Percentiles rank a stretch among this genome's conserved stretches.
phyloP scores from a whole-genome alignment of 805 yeast species.

The Cyberlindnera euphorbiae region DNA sequence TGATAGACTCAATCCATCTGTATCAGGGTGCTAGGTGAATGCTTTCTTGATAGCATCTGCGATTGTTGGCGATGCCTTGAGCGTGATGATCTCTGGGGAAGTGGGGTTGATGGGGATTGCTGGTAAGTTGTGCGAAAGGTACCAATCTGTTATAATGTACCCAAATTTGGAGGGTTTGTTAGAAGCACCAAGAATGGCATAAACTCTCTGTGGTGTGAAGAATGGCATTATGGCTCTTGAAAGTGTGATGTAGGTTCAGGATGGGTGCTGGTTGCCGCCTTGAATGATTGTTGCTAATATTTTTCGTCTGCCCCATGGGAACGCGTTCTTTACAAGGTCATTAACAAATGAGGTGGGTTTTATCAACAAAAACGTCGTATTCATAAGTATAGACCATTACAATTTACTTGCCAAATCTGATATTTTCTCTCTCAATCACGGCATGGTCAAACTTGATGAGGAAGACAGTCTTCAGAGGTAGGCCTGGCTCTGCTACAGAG shows the following conservation, averaged over 20 bases:
- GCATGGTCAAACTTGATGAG: constrained; percentile 62
- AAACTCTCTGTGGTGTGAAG: constrained; percentile 47
- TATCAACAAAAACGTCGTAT: too few relatives aligned
- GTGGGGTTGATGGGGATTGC: constrained; percentile 66
- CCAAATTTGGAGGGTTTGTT: constrained; percentile 62
- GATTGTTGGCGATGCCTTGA: constrained; percentile 30
- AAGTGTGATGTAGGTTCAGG: too few relatives aligned
- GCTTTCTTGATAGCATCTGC: constrained; percentile 28
- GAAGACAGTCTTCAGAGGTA: constrained; percentile 68
- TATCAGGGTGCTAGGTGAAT: constrained; percentile 17
- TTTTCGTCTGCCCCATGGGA: too few relatives aligned
- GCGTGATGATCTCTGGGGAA: constrained; percentile 41
- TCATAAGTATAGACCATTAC: too few relatives aligned
- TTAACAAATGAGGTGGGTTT: too few relatives aligned
- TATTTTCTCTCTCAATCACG: constrained; percentile 50
- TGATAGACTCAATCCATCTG: constrained; percentile 52
- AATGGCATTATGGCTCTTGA: constrained; percentile 26
- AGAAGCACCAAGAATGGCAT: constrained; percentile 72
- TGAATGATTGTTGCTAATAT: too few relatives aligned
- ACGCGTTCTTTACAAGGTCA: too few relatives aligned
- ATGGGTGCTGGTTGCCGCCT: too few relatives aligned
- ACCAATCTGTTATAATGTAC: constrained; percentile 66
- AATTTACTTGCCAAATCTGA: constrained; percentile 34
- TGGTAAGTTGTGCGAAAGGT: constrained; percentile 47
- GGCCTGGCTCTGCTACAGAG: constrained; percentile 54